Base-by-base conservation (phyloP, 805 yeast species). In the Brettanomyces sp. region DNA sequence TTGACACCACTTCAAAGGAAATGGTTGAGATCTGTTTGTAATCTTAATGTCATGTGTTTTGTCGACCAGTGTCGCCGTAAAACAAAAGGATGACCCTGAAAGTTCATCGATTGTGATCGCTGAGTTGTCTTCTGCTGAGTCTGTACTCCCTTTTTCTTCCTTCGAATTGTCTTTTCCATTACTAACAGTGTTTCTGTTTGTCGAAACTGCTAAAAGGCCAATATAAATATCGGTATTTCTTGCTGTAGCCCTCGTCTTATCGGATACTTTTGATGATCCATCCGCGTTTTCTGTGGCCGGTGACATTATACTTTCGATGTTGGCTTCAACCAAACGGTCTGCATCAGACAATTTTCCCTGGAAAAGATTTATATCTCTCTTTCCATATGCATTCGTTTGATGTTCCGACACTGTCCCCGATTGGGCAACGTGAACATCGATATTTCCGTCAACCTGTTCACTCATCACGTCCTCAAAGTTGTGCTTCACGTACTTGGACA, bases 1-100 rank as follows among this genome's bases (percentile, higher is more conserved):
- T n/a, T 77, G 69, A 8, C 89, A 82, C 99, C 99, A 93, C 59
- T 78, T 81, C 41, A 77, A 60, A 9, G 99, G 98, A 70, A 88
- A 84, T 5, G 95, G 80, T 64, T 93, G 99, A 0, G 98, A 85
- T 54, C 82, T 80, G 43, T 87, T 81, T 28, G 79, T 73, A 40
- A 87, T 74, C 6, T 82, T 74, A 51, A 93, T 78, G 51, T 79
- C 76, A 65, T 93, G 91, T 36, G 84, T 80, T 39, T 80, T 77
- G 59, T 93, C 99, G 53, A 79, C 77, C 53, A 93, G 70, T 21
- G 86, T 75, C 34, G 89, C 70, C 7, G 87, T 77, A 62, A 93
- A 90, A 36, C 79, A 76, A 59, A 91, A 90, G 11, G 85, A 75
- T 23, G 73, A 70, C 1, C 76, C 60, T 23, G 72, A 68, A 52